Evolutionary conservation across 2,329 filamentous ascomycete species (phyloP).

Genomic region (Aspergillus fischeri): DNA sequence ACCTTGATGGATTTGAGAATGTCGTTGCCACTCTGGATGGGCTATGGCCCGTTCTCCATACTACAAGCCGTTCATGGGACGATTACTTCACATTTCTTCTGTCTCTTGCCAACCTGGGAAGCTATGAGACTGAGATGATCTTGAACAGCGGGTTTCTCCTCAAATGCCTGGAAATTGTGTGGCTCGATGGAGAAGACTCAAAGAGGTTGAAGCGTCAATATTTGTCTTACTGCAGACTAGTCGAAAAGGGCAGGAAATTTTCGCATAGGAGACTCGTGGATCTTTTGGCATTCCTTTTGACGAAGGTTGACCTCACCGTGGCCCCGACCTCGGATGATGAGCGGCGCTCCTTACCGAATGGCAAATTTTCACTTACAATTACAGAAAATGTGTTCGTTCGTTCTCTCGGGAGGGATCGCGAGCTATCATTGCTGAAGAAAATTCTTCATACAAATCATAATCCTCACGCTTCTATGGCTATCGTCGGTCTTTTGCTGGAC

Average conservation of each 20-base stretch:
- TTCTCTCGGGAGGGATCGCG: constrained; percentile 29
- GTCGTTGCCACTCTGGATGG: constrained; percentile 49
- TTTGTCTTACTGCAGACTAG: constrained; percentile 35
- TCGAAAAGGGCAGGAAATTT: constrained; percentile 47
- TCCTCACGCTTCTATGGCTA: constrained; percentile 47
- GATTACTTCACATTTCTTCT: constrained; percentile 70
- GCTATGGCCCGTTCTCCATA: constrained; percentile 62
- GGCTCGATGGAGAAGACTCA: constrained; percentile 51
- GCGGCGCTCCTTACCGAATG: constrained; percentile 20
- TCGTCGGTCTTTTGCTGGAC: constrained; percentile 56
- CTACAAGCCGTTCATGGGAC: constrained; percentile 64
- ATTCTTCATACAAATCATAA: constrained; percentile 62
- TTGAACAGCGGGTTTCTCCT: constrained; percentile 59
- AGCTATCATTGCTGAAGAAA: constrained; percentile 52
- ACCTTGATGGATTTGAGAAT: constrained; percentile 26
- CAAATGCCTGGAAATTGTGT: constrained; percentile 57
- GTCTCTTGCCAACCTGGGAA: constrained; percentile 61
- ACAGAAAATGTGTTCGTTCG: constrained; percentile 33
- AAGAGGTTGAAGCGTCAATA: constrained; percentile 55
- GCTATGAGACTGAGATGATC: constrained; percentile 54
- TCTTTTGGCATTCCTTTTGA: constrained; percentile 38
- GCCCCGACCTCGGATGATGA: constrained; percentile 23
- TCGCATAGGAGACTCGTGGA: constrained; percentile 41
- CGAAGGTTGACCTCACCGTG: constrained; percentile 35
- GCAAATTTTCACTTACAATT: constrained; percentile 31